These are phyloP conservation scores for Amanita pallidorosea DNA, from an alignment of 768 basidiomycete genomes.

Conservation along the genomic window DNA sequence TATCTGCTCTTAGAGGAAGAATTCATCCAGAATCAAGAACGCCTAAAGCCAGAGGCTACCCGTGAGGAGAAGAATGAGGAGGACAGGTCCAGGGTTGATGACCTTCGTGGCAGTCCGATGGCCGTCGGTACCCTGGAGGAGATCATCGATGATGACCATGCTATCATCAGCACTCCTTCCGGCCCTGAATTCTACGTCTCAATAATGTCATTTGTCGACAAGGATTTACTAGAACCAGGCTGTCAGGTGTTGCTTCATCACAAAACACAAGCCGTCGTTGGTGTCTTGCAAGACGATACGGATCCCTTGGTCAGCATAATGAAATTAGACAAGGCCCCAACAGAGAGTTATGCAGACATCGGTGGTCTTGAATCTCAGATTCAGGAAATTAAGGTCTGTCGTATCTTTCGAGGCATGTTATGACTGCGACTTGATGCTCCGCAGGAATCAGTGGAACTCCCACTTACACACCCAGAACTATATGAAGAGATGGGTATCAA, in stretches of 20 bases:
- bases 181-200: slow-evolving; percentile 96
- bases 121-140: slow-evolving; percentile 98
- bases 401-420: background rate
- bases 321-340: slow-evolving; percentile 98
- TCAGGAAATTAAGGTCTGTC: slow-evolving; percentile 89
- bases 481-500: slow-evolving; percentile 99
- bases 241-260: slow-evolving; percentile 94
- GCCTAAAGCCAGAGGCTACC: slow-evolving; percentile 76
- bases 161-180: slow-evolving; percentile 91
- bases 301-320: slow-evolving; percentile 97
- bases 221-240: slow-evolving; percentile 92
- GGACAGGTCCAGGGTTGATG: slow-evolving; percentile 88
- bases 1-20: slow-evolving; percentile 94
- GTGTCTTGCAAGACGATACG: slow-evolving; percentile 89
- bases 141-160: slow-evolving; percentile 96
- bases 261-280: slow-evolving; percentile 91
- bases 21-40: slow-evolving; percentile 87
- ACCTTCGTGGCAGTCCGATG: slow-evolving; percentile 92
- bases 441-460: slow-evolving; percentile 96
- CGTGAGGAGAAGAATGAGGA: slow-evolving; percentile 95
- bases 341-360: slow-evolving; percentile 97
- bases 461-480: slow-evolving; percentile 93
- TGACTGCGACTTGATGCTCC: background rate
- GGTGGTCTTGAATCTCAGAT: slow-evolving; percentile 96
- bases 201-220: slow-evolving; percentile 97